A percentile compares a stretch with the other conserved stretches of the same genome.
Conservation (phyloP, 768 basidiomycete genomes). For the Austroboletus festivus region DNA sequence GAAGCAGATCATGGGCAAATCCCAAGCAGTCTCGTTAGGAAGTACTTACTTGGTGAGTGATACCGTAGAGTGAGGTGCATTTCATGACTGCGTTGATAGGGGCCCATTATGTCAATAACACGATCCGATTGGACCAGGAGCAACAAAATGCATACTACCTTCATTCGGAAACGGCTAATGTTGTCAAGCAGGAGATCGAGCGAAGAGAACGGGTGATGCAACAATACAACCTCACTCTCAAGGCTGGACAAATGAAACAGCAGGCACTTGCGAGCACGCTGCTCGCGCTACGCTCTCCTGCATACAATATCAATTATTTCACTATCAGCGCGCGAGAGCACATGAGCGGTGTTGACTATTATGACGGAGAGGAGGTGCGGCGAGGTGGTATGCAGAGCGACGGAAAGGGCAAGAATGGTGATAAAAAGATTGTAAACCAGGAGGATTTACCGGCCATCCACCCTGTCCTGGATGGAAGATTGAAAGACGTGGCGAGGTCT, state of each 20-base stretch:
- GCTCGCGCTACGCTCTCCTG: constrained; percentile 44
- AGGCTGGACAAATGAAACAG: constrained; percentile 45
- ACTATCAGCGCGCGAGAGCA: constrained; percentile 64
- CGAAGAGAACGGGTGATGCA: constrained; percentile 33
- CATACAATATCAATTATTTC: constrained; percentile 58
- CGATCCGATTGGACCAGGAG: constrained; percentile 40
- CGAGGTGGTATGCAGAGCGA: constrained; percentile 36
- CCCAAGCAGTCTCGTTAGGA: constrained; percentile 72
- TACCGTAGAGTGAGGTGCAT: background rate
- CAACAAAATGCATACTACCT: constrained; percentile 32
- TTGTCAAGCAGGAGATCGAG: constrained; percentile 48
- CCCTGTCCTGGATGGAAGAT: constrained; percentile 64
- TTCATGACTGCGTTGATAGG: constrained; percentile 41
- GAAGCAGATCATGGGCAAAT: constrained; percentile 78
- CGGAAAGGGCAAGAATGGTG: constrained; percentile 9
- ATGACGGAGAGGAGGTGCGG: constrained; percentile 54
- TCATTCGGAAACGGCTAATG: constrained; percentile 41
- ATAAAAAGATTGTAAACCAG: constrained; percentile 25
- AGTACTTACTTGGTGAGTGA: constrained; percentile 67
- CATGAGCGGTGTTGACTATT: constrained; percentile 75
- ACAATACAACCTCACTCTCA: constrained; percentile 20
- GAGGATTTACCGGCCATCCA: constrained; percentile 56
- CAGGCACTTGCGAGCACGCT: constrained; percentile 40
- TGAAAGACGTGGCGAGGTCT: constrained; percentile 50
- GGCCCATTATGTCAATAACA: constrained; percentile 67